These are phyloP conservation scores for Rhizophagus sp. DNA, from an alignment of 192 early-diverging fungal species.

Conservation along the genomic window DNA sequence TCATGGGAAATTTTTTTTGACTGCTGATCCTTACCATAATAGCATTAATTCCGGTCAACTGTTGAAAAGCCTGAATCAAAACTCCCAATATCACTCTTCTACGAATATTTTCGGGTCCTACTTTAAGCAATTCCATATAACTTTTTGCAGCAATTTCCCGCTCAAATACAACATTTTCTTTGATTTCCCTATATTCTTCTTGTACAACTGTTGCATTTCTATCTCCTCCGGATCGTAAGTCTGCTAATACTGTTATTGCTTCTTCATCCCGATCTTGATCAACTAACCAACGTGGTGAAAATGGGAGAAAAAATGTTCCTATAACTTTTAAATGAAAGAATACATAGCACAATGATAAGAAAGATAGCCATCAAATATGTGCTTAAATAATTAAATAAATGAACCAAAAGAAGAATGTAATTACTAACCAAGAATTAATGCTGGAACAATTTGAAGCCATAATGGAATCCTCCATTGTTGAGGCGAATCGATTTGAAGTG, in stretches of 20 bases:
- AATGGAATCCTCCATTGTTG: conserved; percentile 82
- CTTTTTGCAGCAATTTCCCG: conserved; percentile 61
- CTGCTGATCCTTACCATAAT: conserved; percentile 77
- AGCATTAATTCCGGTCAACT: conserved; percentile 87
- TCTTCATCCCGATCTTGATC: conserved; percentile 69
- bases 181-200: conserved; percentile 71
- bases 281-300: conserved; percentile 86
- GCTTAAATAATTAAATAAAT: background rate
- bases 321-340: conserved; percentile 31
- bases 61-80: conserved; percentile 74
- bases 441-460: conserved; percentile 81
- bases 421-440: conserved; percentile 52
- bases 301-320: conserved; percentile 77
- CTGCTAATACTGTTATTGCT: conserved; percentile 62
- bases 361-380: background rate
- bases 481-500: conserved; percentile 41
- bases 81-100: conserved; percentile 70
- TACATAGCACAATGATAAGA: background rate
- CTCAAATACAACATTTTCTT: conserved; percentile 66
- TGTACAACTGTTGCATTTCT: conserved; percentile 52
- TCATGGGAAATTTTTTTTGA: conserved; percentile 4
- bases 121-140: conserved; percentile 59
- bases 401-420: background rate
- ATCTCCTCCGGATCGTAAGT: conserved; percentile 67
- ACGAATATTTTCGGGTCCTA: conserved; percentile 45